Base-by-base conservation (phyloP, 2,329 filamentous ascomycete genomes). In the Fusarium sp. region DNA sequence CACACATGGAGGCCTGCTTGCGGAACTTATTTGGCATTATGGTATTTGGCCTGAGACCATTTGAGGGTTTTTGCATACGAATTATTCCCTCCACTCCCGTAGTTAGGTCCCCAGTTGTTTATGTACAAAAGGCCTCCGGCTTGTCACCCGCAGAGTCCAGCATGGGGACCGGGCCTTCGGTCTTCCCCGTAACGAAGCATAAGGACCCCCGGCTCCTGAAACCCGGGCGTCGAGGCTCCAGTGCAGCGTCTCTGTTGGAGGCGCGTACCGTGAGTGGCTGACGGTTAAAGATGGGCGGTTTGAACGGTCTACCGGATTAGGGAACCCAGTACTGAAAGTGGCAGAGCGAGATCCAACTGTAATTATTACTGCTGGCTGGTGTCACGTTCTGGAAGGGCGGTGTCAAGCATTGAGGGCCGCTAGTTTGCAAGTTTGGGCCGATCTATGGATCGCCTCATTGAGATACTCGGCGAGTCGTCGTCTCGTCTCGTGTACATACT, bases 351-450 rank as follows among this genome's bases (percentile, higher is more conserved):
- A 60, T 35, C 57, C 39, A 28, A 31, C 47, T 50, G 47, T 24
- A 33, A 24, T 24, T 47, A 30, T 30, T 24, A 50, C 30, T 44
- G 44, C 38, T 44, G 44, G 44, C 38, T 44, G 44, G 28, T 53
- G 65, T 58, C 58, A 56, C 57, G 68, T 74, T 74, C 68, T 74
- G 68, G 71, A 74, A 74, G 71, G 71, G 71, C 59, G 71, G 71
- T 73, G 60, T 72, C 56, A 48, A 67, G 53, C 36, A 35, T 51
- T 26, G 26, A 56, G 62, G 67, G 33, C 41, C 53, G 65, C 38
- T 68, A 63, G 50, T 67, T 56, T 53, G 65, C 38, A 68, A 63
- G 50, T 67, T 56, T 53, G 56, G 41, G 62, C 35, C 55, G 60
- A 70, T 71, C 50, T 42, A 31, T 36, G 61, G 48, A 70, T 70